These are phyloP conservation scores for Candida glaebosa DNA, from an alignment of 805 yeast species.

Conservation along the genomic window DNA sequence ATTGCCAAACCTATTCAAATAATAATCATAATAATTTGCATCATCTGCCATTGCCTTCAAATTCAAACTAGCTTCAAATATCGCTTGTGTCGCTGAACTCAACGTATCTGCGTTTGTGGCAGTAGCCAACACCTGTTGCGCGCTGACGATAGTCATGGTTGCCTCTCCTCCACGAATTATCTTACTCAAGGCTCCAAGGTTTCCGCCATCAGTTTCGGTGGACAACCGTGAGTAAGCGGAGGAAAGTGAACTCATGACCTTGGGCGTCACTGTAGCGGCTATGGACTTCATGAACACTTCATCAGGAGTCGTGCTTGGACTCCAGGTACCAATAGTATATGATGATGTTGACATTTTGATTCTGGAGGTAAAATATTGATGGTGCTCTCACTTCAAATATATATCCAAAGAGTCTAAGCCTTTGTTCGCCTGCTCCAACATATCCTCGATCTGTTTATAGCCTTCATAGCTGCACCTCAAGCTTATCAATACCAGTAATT, in stretches of 20 bases:
- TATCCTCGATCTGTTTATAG: too few relatives aligned
- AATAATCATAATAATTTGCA: conserved; percentile 22
- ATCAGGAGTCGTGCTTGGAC: conserved; percentile 24
- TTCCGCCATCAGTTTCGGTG: conserved; percentile 10
- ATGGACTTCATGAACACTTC: conserved; percentile 23
- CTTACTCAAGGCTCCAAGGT: conserved; percentile 17
- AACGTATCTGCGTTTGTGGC: conserved; percentile 27
- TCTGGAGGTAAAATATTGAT: background rate
- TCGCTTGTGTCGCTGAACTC: conserved; percentile 30
- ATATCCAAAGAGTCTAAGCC: background rate
- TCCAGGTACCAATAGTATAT: conserved; percentile 13
- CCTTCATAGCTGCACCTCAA: too few relatives aligned
- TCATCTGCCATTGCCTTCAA: conserved; percentile 27
- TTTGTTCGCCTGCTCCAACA: too few relatives aligned
- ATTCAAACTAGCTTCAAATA: conserved; percentile 30
- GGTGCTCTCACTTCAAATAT: background rate
- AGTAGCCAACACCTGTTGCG: conserved; percentile 35
- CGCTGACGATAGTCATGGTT: conserved; percentile 31
- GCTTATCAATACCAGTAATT: too few relatives aligned
- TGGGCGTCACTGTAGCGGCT: conserved; percentile 21
- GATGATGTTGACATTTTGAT: background rate
- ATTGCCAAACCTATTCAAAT: conserved; percentile 28
- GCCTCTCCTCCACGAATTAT: conserved; percentile 33
- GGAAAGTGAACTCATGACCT: conserved; percentile 14
- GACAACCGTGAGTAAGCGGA: conserved; percentile 13